Evolutionary conservation across 306 rosid genomes (phyloP), one percentile per base, ranked within the genome.

Genomic region (Rosa lucieae): DNA sequence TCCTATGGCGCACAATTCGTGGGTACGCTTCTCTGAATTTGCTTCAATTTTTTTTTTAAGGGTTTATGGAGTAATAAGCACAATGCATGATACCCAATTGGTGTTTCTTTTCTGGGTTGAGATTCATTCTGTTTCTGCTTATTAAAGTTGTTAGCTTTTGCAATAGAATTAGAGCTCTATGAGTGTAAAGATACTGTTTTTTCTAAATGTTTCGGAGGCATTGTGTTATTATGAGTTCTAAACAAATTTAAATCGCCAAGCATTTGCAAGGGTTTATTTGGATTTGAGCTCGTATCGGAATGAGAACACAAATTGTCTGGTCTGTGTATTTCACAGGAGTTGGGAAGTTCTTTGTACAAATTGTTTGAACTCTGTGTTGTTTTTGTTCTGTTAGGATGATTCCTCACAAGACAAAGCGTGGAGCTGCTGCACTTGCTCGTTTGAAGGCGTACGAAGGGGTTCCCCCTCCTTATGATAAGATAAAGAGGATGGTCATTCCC

Each of bases 1-100:
- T 91, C 73, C 85, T 91, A 73, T 91, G 93, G 97, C 90, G 97
- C 66, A 89, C 97, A 23, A 86, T 91, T 62, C 97, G 97, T 26
- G 97, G 97, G 96, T 89, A 47, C 23, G 82, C 79, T 12, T 8
- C 21, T 53, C 8, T 17, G 6, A 5, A 13, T 52, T 15, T 52
- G 26, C 10, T n/a, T 56, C 4, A n/a, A 13, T 56, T 58, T 58
- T 9, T n/a, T 17, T 51, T 12, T 51, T 51, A n/a, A 56, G 68
- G 20, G 39, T 62, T 62, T 62, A 29, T 13, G 7, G 67, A 29
- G 20, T 62, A 4, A 11, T 4, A 5, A 62, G 14, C 66, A 62
- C 42, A 62, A 11, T 62, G 42, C 17, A 11, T 62, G 10, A 0
- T 58, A 58, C 63, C 63, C 63, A 58, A 12, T 58, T n/a, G 63